These are phyloP conservation scores for Colletotrichum gigasporum DNA, from an alignment of 2,329 filamentous ascomycete genomes.

Conservation along the genomic window DNA sequence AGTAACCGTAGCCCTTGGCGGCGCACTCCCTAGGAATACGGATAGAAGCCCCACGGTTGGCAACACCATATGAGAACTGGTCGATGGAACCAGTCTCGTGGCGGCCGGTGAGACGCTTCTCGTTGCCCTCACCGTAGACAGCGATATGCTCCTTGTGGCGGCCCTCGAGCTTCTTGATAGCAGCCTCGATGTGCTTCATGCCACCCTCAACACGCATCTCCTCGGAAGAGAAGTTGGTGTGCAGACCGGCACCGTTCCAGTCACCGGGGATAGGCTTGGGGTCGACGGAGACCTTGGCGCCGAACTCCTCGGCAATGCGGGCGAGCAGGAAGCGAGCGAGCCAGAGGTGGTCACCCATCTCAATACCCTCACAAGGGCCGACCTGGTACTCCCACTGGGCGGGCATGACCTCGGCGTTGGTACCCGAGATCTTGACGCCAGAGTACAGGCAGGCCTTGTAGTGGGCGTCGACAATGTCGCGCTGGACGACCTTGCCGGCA, in stretches of 20 bases:
- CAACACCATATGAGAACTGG: conserved; percentile 91
- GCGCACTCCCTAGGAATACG: conserved; percentile 89
- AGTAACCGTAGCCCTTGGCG: conserved; percentile 93
- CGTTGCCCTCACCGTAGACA: conserved; percentile 96
- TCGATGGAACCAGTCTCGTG: conserved; percentile 97
- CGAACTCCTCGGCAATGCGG: conserved; percentile 95
- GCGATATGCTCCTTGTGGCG: conserved; percentile 87
- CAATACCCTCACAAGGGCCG: conserved; percentile 87
- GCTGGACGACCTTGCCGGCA: conserved; percentile 95
- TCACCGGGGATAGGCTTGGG: conserved; percentile 93
- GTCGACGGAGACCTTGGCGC: conserved; percentile 92
- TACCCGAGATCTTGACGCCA: conserved; percentile 93
- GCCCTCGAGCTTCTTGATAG: conserved; percentile 83
- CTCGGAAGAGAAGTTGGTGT: conserved; percentile 92
- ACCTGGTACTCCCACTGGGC: conserved; percentile 99
- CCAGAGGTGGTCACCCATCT: conserved; percentile 97
- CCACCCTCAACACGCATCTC: conserved; percentile 88
- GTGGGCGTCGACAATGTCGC: conserved; percentile 96
- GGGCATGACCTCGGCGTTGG: conserved; percentile 99
- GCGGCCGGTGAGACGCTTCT: conserved; percentile 88
- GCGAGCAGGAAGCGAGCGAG: conserved; percentile 82
- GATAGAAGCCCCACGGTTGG: conserved; percentile 94
- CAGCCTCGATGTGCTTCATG: conserved; percentile 92
- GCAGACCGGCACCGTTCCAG: conserved; percentile 92
- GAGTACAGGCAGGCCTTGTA: conserved; percentile 78